phyloP scores from a whole-genome alignment of 2,329 filamentous ascomycete genomes.

The Dactylellina parvicollis region DNA sequence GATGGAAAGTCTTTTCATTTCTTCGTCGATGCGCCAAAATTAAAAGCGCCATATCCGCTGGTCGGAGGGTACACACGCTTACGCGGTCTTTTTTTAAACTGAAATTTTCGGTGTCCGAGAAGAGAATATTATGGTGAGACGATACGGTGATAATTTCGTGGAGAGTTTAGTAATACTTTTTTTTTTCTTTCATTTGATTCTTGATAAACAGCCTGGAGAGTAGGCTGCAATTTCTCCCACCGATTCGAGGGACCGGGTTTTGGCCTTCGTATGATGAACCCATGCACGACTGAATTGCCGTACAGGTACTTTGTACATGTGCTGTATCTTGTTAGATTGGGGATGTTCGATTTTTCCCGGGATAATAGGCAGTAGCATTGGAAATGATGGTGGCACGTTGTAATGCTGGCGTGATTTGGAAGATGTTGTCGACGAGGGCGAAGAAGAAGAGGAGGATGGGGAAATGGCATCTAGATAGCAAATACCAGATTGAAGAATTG shows the following conservation, averaged over 20 bases:
- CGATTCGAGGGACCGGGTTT: background rate
- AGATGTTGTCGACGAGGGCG: background rate
- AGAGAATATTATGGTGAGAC: background rate
- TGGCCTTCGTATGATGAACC: background rate
- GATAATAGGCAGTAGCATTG: conserved; percentile 38
- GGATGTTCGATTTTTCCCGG: conserved; percentile 18
- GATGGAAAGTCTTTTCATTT: background rate
- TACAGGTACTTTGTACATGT: background rate
- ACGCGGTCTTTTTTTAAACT: background rate
- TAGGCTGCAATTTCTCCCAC: background rate
- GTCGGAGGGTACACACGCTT: background rate
- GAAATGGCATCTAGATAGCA: background rate
- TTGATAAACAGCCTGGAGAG: background rate
- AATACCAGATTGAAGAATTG: background rate
- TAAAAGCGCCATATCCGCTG: conserved; percentile 18
- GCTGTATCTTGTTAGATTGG: background rate
- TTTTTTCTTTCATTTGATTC: too few relatives aligned
- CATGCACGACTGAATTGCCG: background rate
- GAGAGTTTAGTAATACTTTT: background rate
- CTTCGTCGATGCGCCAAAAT: too few relatives aligned
- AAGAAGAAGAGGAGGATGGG: background rate
- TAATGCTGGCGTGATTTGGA: conserved; percentile 4
- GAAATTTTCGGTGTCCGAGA: background rate
- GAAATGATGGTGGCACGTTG: conserved; percentile 9
- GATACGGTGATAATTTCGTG: background rate